Base-by-base conservation (phyloP, 805 yeast species). In the Starmerella vitae region DNA sequence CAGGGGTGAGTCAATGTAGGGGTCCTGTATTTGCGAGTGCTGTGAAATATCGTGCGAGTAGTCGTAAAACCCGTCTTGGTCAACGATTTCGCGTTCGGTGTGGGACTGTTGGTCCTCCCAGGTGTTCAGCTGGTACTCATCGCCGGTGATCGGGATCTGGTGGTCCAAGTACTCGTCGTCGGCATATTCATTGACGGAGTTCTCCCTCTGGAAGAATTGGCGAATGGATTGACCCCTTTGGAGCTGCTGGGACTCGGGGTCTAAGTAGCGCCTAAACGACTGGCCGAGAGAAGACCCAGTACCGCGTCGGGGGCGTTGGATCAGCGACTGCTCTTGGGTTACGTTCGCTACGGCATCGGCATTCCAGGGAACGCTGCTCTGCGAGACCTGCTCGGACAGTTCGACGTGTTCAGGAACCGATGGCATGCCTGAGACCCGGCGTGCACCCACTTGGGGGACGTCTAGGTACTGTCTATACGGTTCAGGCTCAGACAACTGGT, bases 111-210 rank as follows among this genome's bases (percentile, higher is more conserved):
- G 10, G 2, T 20, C 41, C 4, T 38, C 41, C 44, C 52, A 46
- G 2, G 64, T 59, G 40, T 61, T 61, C 30, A 61, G 42, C 3
- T 57, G 58, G 42, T 61, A 61, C 33, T 54, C 56, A 36, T 59
- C 65, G 7, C 65, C 65, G 4, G 46, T 39, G 25, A 61, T 54
- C 10, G 65, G 65, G 33, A 61, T 52, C 14, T 60, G 63, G 34
- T 48, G 50, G 42, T 55, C 59, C 20, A 44, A 53, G 10, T 44
- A 55, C 27, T 55, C 59, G 24, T 51, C 57, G 20, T 52, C 50
- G 9, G 48, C 54, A 31, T 46, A 55, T 35, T 48, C 54, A 22
- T 36, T 25, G 31, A 33, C 27, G 10, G 40, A 31, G 15, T 24
- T 32, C 14, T 18, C 42, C n/a, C 42, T 33, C 17, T 28, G 45